Evolutionary conservation across 2,329 filamentous ascomycete genomes (phyloP).

Genomic region (Paecilomyces dactylethromorphus): DNA sequence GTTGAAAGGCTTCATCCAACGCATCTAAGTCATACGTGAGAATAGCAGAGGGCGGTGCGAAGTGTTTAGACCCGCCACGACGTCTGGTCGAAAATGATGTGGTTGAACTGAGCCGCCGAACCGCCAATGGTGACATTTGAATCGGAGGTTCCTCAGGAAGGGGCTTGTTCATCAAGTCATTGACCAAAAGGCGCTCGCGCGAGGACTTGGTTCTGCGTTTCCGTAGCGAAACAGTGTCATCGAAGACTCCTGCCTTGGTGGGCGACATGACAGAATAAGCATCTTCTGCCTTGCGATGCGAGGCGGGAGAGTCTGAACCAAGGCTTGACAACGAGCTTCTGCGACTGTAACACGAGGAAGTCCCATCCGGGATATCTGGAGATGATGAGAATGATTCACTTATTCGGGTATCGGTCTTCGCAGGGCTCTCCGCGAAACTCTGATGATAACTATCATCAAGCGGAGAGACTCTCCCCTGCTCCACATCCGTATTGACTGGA

Average conservation of each 20-base stretch:
- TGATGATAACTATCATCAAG: neutral
- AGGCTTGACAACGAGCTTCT: constrained; percentile 28
- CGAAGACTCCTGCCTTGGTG: constrained; percentile 24
- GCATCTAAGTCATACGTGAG: constrained; percentile 10
- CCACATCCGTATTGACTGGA: constrained; percentile 9
- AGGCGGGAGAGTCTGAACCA: constrained; percentile 16
- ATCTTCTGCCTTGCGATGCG: constrained; percentile 3
- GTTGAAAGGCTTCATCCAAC: constrained; percentile 19
- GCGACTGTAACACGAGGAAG: constrained; percentile 31
- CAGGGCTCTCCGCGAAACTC: neutral
- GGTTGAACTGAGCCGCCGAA: constrained; percentile 10
- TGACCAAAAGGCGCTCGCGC: constrained; percentile 8
- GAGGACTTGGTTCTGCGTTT: constrained; percentile 3
- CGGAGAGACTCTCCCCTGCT: neutral
- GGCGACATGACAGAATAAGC: constrained; percentile 20
- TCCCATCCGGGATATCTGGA: constrained; percentile 18
- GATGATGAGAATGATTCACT: constrained; percentile 18
- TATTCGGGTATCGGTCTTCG: constrained; percentile 1
- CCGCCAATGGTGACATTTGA: constrained; percentile 20
- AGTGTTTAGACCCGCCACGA: neutral
- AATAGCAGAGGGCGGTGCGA: neutral
- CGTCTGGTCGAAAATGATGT: neutral
- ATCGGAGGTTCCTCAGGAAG: constrained; percentile 31
- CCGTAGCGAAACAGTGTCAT: constrained; percentile 14
- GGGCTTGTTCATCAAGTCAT: constrained; percentile 32